Evolutionary conservation across 2,329 filamentous ascomycete species (phyloP), one percentile per base, ranked within the genome.

Genomic region (Atkinsonella texensis): DNA sequence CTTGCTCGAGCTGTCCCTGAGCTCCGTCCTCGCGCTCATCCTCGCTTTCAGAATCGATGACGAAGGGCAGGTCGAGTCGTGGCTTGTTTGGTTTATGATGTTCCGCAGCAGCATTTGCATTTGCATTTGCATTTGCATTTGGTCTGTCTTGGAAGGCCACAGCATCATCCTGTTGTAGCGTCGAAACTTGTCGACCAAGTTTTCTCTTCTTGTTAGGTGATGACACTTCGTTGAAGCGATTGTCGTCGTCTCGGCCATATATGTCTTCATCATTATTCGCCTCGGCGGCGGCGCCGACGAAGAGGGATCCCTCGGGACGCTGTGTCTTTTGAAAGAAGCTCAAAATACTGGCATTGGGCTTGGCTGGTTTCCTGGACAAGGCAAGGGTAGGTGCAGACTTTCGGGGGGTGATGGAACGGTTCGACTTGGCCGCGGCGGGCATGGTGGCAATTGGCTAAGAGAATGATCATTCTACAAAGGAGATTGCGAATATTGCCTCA

Each of bases 261-360:
- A 64, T 45, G 47, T 67, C 59, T n/a, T 62, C 59, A 13, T 67
- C 57, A 11, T 55, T 53, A 12, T 49, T 51, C 12, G 51, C n/a
- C 9, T 58, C 59, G 1, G 58, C 49, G 3, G 56, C 43, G 15
- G 61, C 56, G n/a, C 63, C 67, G 0, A 74, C 65, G 57, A 87
- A 85, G 10, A 85, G 73, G 18, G 73, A 71, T 52, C 81, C 70
- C 55, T 84, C 74, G 52, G 76, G 70, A 49, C 77, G 76, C 40
- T 80, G 76, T 0, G 79, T 73, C 61, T 87, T 89, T 60, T 85
- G 82, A 63, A 89, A 89, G 65, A 88, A 89, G 56, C 68, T 87
- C 13, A 88, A 68, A 33, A 89, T 88, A 56, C 82, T 88, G 7
- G 74, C 72, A 59, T 87, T 87, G 0, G 70, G 69, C 40, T 69